A percentile compares a stretch with the other conserved stretches of the same genome.
phyloP scores from a whole-genome alignment of 495 filamentous ascomycete species.

The Sordaria brevicollis region DNA sequence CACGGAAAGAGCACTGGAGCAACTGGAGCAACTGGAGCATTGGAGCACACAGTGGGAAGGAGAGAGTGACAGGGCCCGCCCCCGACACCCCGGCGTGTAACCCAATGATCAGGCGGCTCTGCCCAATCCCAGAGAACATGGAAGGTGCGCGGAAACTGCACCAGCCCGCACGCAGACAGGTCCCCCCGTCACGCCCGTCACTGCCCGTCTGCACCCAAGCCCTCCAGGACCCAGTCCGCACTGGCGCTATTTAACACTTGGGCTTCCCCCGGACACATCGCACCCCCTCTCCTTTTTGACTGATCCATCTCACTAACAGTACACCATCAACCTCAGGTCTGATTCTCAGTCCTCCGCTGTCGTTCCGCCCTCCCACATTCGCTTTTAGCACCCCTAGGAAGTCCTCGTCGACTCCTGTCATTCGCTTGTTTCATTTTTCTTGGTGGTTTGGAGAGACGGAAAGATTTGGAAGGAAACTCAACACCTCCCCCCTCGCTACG shows the following conservation, averaged over 20 bases:
- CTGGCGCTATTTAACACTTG: slow-evolving; percentile 25
- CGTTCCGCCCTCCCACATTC: slow-evolving; percentile 34
- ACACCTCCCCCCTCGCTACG: neutral
- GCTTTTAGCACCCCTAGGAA: slow-evolving; percentile 43
- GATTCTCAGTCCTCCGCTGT: slow-evolving; percentile 27
- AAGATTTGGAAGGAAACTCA: slow-evolving; percentile 8
- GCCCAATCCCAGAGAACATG: neutral
- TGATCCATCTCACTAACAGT: slow-evolving; percentile 16
- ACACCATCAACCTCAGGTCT: slow-evolving; percentile 18
- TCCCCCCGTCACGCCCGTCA: neutral
- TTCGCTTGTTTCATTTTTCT: slow-evolving; percentile 44
- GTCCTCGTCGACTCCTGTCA: slow-evolving; percentile 57
- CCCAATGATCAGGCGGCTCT: neutral
- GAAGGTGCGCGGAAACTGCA: neutral
- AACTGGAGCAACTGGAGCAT: neutral
- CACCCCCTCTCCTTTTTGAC: slow-evolving; percentile 7
- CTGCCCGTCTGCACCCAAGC: neutral
- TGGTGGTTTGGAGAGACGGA: slow-evolving; percentile 27
- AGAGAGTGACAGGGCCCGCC: neutral
- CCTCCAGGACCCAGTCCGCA: neutral
- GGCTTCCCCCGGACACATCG: slow-evolving; percentile 21
- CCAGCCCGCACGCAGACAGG: neutral
- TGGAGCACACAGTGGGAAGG: neutral
- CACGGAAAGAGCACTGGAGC: neutral
- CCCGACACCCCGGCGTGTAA: neutral